Evolutionary conservation across 805 yeast species (phyloP), one percentile per base, ranked within the genome.

Genomic region (Limtongia smithiae): DNA sequence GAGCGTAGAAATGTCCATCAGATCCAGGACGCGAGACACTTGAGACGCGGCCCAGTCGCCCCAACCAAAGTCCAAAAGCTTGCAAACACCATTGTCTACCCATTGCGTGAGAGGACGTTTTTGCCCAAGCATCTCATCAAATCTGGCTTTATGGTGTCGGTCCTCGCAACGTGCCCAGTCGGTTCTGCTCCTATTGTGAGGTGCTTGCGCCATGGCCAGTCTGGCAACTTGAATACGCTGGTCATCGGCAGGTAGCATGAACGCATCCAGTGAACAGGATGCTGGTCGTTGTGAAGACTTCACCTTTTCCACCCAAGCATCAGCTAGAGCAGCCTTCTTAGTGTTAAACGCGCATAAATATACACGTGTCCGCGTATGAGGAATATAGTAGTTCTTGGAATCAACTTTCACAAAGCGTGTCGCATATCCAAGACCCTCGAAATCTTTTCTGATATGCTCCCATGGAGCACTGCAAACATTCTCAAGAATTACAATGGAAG

Each of bases 381-480:
- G 51, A 12, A 47, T 47, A 17, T 47, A 47, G 35, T 40, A 47
- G 21, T 47, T 38, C 28, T 47, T 47, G 7, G 51, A 41, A 17
- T 47, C 51, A 8, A 47, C 41, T 14, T 31, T 41, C 12, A 41
- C 37, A 9, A 32, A n/a, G 17, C 15, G 17, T 4, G 51, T 36
- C 3, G 28, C 45, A 27, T 47, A 47, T 4, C 51, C 51, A 28
- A 36, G 17, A 9, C 34, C 24, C 15, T 18, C 12, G 38, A 47
- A 47, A 17, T 41, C 46, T 8, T 36, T 35, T 7, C 35, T 27
- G 27, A 47, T 33, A n/a, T 30, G 33, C 2, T 35, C 30, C 51
- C 51, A 47, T 0, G 51, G 51, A 12, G 51, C 51, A 14, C 46
- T 36, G 33, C 51, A 47, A 17, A 47, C 51, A 28, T 47, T 47